Conservation (phyloP, 1,284 basidiomycete species). For the Trichosporon ovoides region DNA sequence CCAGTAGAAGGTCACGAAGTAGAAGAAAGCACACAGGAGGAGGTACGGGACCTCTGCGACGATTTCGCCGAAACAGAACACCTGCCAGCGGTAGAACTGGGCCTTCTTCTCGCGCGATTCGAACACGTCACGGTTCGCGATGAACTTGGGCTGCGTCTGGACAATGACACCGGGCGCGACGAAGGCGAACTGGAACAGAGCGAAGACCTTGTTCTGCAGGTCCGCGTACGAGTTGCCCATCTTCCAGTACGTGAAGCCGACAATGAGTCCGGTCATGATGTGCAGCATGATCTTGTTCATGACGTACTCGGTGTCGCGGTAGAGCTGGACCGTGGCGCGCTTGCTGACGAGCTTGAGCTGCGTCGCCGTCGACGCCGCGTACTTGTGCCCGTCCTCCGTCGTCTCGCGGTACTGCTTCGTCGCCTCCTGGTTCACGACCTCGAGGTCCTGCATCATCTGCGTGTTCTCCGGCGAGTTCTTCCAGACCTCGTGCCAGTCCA, state of each 20-base stretch:
- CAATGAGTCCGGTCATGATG: constrained; percentile 37
- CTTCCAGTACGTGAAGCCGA: constrained; percentile 45
- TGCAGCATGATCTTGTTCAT: constrained; percentile 42
- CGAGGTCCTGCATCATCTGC: constrained; percentile 47
- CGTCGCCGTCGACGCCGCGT: constrained; percentile 33
- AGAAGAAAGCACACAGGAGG: constrained; percentile 34
- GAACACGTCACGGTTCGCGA: constrained; percentile 46
- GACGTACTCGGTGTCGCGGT: constrained; percentile 44
- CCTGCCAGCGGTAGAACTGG: constrained; percentile 46
- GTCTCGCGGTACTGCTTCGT: constrained; percentile 1
- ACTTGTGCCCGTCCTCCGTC: constrained; percentile 34
- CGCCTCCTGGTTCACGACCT: constrained; percentile 33
- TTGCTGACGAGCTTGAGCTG: constrained; percentile 37
- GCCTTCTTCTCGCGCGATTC: constrained; percentile 46
- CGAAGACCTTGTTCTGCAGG: constrained; percentile 20
- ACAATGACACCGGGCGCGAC: constrained; percentile 46
- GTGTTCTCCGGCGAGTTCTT: constrained; percentile 50
- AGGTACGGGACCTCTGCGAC: constrained; percentile 44
- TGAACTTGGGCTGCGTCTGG: constrained; percentile 48
- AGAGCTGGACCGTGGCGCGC: constrained; percentile 37
- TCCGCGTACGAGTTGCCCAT: constrained; percentile 28
- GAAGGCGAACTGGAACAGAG: constrained; percentile 45
- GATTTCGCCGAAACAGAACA: constrained; percentile 35
- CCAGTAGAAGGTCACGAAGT: constrained; percentile 17
- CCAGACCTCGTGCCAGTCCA: constrained; percentile 72